A percentile compares a stretch with the other conserved stretches of the same genome.
phyloP scores from a whole-genome alignment of 192 early-diverging fungal species.

The Coemansia sp. region DNA sequence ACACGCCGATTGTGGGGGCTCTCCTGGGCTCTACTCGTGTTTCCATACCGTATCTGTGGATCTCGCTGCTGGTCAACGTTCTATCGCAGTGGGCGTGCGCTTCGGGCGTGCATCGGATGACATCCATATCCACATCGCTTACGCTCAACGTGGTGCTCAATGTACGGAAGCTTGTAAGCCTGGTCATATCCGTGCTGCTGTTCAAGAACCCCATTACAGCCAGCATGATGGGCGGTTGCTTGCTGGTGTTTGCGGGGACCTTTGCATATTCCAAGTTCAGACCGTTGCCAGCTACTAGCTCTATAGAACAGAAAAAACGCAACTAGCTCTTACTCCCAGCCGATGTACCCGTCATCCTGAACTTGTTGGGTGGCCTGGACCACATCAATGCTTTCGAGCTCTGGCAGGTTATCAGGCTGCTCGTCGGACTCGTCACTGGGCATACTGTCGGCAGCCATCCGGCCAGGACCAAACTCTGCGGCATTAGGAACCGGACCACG shows the following conservation, averaged over 20 bases:
- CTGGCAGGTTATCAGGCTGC: background rate
- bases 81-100: slow-evolving; percentile 89
- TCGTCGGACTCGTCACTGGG: background rate
- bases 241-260: slow-evolving; percentile 80
- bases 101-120: slow-evolving; percentile 80
- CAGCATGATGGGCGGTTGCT: slow-evolving; percentile 64
- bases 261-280: slow-evolving; percentile 61
- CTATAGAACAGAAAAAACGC: background rate
- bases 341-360: slow-evolving; percentile 5
- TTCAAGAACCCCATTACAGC: slow-evolving; percentile 75
- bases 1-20: background rate
- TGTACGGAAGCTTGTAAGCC: slow-evolving; percentile 79
- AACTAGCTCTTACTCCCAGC: slow-evolving; percentile 11
- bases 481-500: slow-evolving; percentile 12
- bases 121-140: slow-evolving; percentile 71
- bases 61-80: slow-evolving; percentile 67
- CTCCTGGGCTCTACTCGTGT: slow-evolving; percentile 8
- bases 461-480: slow-evolving; percentile 4
- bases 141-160: slow-evolving; percentile 86
- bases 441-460: background rate
- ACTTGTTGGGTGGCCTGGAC: background rate
- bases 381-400: background rate
- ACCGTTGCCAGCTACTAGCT: background rate
- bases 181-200: slow-evolving; percentile 73
- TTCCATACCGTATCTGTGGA: slow-evolving; percentile 66